phyloP scores from a whole-genome alignment of 768 basidiomycete species.

The Trametes maxima region DNA sequence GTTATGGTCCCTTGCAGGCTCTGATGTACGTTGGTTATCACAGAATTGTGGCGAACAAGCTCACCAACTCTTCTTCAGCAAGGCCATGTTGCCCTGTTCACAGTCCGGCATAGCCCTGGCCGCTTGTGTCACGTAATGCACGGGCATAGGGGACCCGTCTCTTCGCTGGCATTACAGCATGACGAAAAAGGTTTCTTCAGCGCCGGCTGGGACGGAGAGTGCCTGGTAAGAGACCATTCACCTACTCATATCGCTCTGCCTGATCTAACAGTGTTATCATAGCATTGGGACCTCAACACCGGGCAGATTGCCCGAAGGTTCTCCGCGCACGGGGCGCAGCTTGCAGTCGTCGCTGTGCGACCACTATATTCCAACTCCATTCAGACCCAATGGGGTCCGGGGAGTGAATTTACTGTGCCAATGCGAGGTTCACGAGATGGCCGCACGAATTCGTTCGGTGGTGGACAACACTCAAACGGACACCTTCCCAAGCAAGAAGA shows the following conservation, averaged over 20 bases:
- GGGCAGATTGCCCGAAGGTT: conserved; percentile 79
- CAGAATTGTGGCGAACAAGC: background rate
- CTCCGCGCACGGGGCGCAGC: conserved; percentile 80
- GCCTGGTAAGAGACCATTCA: conserved; percentile 59
- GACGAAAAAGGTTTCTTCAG: conserved; percentile 88
- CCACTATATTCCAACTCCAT: conserved; percentile 49
- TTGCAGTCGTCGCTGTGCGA: conserved; percentile 78
- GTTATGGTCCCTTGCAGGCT: conserved; percentile 88
- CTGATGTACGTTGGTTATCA: conserved; percentile 53
- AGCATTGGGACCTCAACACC: conserved; percentile 99
- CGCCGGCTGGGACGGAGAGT: conserved; percentile 93
- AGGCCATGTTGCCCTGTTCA: conserved; percentile 92
- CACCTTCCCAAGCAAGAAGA: conserved; percentile 38
- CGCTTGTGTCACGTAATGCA: conserved; percentile 69
- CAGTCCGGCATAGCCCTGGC: conserved; percentile 91
- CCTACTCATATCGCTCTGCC: conserved; percentile 13
- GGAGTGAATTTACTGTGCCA: conserved; percentile 10
- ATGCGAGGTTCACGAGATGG: conserved; percentile 13
- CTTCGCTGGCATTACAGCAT: conserved; percentile 77
- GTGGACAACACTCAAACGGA: conserved; percentile 24
- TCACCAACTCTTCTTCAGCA: conserved; percentile 44
- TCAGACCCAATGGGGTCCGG: conserved; percentile 25
- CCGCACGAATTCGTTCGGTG: background rate
- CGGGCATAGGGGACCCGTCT: conserved; percentile 82
- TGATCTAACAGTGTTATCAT: conserved; percentile 7